Evolutionary conservation across 2,329 filamentous ascomycete species (phyloP).

Genomic region (Xylaria sp.): DNA sequence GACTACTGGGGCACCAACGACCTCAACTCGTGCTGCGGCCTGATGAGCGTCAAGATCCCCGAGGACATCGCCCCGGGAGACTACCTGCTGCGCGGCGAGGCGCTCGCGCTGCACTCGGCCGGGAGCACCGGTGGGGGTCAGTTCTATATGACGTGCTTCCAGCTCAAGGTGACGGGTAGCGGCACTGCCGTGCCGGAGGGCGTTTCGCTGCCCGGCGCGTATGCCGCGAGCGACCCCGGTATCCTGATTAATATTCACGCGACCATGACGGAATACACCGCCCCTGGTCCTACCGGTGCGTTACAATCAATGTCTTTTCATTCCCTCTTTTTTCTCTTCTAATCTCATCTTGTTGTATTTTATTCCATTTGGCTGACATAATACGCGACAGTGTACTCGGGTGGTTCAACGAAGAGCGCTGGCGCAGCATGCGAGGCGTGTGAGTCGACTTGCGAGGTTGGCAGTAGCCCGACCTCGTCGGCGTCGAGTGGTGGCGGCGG

Average conservation of each 20-base stretch:
- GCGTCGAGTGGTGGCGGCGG: conserved; percentile 15
- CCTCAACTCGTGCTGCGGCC: conserved; percentile 49
- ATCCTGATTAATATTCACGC: conserved; percentile 44
- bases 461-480: conserved; percentile 26
- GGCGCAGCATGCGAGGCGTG: conserved; percentile 36
- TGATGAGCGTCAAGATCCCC: conserved; percentile 48
- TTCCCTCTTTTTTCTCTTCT: no score
- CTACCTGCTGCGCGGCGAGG: conserved; percentile 52
- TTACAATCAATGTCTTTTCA: not conserved
- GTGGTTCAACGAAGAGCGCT: conserved; percentile 36
- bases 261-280: conserved; percentile 36
- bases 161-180: conserved; percentile 40
- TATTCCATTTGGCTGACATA: not conserved
- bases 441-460: conserved; percentile 36
- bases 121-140: conserved; percentile 35
- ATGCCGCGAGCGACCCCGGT: conserved; percentile 37
- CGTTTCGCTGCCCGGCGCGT: conserved; percentile 43
- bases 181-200: conserved; percentile 37
- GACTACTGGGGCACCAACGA: conserved; percentile 55
- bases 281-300: conserved; percentile 39
- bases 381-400: conserved; percentile 23
- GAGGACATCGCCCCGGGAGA: conserved; percentile 48
- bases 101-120: conserved; percentile 51
- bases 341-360: no score
- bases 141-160: conserved; percentile 43